Evolutionary conservation across 768 basidiomycete genomes (phyloP).

Genomic region (Naganishia randhawae): DNA sequence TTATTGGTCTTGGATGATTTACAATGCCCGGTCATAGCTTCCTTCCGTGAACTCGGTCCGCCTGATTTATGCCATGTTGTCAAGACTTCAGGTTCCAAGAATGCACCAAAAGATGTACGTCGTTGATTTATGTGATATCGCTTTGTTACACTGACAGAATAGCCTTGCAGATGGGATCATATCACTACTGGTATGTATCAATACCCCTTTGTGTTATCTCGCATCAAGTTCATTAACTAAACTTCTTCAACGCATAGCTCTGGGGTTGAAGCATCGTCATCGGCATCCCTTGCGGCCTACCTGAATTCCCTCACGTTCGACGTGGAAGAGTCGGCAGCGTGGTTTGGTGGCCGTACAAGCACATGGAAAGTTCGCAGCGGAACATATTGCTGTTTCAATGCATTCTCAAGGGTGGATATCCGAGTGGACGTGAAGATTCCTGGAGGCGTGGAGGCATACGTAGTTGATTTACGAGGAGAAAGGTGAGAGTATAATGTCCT

Average conservation of each 20-base stretch:
- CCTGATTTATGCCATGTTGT: constrained; percentile 95
- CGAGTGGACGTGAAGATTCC: constrained; percentile 98
- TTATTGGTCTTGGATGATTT: neutral
- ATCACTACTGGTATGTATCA: constrained; percentile 64
- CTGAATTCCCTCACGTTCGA: constrained; percentile 97
- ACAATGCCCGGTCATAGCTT: constrained; percentile 57
- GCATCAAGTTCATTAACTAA: neutral
- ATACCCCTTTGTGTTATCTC: too few species aligned
- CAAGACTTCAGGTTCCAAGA: constrained; percentile 72
- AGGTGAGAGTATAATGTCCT: constrained; percentile 58
- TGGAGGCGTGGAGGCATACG: constrained; percentile 90
- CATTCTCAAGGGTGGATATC: constrained; percentile 92
- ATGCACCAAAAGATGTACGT: constrained; percentile 80
- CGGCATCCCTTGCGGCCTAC: constrained; percentile 94
- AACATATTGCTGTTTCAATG: constrained; percentile 96
- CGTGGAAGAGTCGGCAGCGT: constrained; percentile 82
- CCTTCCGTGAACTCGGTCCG: constrained; percentile 94
- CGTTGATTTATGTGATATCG: neutral
- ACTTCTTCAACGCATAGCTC: constrained; percentile 58
- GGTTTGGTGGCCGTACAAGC: constrained; percentile 75
- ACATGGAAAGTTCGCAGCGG: constrained; percentile 89
- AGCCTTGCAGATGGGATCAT: constrained; percentile 72
- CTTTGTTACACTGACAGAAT: constrained; percentile 5
- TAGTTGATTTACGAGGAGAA: constrained; percentile 89
- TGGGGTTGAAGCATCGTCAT: constrained; percentile 97